Percentiles rank a stretch among this genome's conserved stretches.
These are phyloP conservation scores for Diversispora eburnea DNA, from an alignment of 192 early-diverging fungal species.

Conservation along the genomic window DNA sequence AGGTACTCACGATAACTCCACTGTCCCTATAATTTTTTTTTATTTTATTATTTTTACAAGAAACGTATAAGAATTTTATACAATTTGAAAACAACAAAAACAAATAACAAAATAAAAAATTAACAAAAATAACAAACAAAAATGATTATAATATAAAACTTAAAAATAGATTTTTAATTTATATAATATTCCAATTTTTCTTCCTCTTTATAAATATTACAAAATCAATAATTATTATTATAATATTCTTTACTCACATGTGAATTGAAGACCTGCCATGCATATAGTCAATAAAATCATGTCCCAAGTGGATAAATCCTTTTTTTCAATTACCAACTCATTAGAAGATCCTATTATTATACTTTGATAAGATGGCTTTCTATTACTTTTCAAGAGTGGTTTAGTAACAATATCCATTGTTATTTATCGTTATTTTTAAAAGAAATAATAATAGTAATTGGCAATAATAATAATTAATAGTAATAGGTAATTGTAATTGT, in stretches of 20 bases:
- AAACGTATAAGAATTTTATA: background rate
- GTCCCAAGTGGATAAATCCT: background rate
- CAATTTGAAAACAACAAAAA: background rate
- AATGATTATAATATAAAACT: background rate
- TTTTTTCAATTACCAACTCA: background rate
- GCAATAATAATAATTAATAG: too few species aligned
- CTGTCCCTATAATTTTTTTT: slow-evolving; percentile 56
- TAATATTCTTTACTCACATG: slow-evolving; percentile 47
- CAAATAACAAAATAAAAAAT: background rate
- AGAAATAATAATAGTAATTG: too few species aligned
- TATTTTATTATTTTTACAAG: background rate
- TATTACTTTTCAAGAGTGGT: background rate
- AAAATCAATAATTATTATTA: too few species aligned
- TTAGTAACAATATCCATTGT: background rate
- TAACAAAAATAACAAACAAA: slow-evolving; percentile 5
- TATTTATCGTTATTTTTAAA: too few species aligned
- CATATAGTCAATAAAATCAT: slow-evolving; percentile 50
- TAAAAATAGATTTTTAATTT: too few species aligned
- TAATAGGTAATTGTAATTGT: too few species aligned
- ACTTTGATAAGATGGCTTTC: background rate
- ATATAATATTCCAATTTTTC: background rate
- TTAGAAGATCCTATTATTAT: background rate
- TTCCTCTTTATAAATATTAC: too few species aligned
- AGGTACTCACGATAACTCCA: slow-evolving; percentile 54
- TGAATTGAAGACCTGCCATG: slow-evolving; percentile 68